Percentiles rank a stretch among this genome's conserved stretches.
phyloP scores from a whole-genome alignment of 208 protist genomes.

The Acanthamoeba castellanii region DNA sequence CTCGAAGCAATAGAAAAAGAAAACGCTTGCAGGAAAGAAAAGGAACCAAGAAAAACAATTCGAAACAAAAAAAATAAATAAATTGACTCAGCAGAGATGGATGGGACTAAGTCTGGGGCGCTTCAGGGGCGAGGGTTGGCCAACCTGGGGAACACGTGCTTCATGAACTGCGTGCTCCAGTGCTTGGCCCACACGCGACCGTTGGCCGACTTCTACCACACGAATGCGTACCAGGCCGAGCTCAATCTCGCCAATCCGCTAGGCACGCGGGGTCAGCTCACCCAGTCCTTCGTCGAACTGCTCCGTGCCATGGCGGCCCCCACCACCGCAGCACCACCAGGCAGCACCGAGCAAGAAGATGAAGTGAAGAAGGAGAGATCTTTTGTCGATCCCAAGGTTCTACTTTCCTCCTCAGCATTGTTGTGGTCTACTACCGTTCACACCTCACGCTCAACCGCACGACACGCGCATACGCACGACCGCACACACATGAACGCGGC shows the following conservation, averaged over 20 bases:
- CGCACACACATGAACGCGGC: not conserved
- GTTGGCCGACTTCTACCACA: constrained; percentile 88
- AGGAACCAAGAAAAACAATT: no score
- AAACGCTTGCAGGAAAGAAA: no score
- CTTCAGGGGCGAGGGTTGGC: constrained; percentile 81
- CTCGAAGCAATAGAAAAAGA: no score
- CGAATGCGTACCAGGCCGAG: not conserved
- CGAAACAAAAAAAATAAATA: no score
- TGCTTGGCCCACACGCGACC: constrained; percentile 88
- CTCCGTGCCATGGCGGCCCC: not conserved
- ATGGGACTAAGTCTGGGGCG: not conserved
- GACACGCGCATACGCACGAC: not conserved
- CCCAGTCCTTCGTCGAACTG: constrained; percentile 12
- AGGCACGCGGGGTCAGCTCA: not conserved
- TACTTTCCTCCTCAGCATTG: not conserved
- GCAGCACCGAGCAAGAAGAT: not conserved
- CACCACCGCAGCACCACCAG: not conserved
- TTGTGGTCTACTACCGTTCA: not conserved
- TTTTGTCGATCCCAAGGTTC: constrained; percentile 38
- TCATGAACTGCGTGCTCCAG: constrained; percentile 91
- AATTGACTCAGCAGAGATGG: no score
- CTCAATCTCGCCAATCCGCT: constrained; percentile 14
- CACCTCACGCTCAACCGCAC: not conserved
- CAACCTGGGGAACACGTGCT: constrained; percentile 92
- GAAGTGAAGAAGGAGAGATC: not conserved